A percentile compares a stretch with the other conserved stretches of the same genome.
phyloP scores from a whole-genome alignment of 805 yeast genomes.

The Candida wancherniae region DNA sequence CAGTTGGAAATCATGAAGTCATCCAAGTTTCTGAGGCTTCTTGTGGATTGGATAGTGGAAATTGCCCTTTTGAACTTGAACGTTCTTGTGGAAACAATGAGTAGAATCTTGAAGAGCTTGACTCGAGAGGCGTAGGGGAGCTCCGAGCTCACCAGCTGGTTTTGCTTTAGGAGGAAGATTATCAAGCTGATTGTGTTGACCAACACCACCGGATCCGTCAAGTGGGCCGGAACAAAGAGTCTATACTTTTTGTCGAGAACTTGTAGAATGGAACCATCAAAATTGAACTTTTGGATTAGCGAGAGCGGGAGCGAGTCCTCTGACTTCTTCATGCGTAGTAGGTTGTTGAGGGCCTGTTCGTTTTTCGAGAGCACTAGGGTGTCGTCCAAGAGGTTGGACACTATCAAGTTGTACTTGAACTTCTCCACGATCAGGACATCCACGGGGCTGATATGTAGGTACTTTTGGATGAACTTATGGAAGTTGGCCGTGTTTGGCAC shows the following conservation, averaged over 20 bases:
- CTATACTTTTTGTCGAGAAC: conserved; percentile 15
- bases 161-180: conserved; percentile 26
- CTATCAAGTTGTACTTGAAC: conserved; percentile 36
- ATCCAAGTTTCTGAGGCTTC: conserved; percentile 21
- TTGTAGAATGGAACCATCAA: conserved; percentile 21
- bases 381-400: conserved; percentile 37
- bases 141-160: conserved; percentile 3
- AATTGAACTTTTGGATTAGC: conserved; percentile 9
- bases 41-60: conserved; percentile 21
- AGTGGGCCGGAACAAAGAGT: conserved; percentile 11
- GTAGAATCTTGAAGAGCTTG: conserved; percentile 27
- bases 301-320: conserved; percentile 2
- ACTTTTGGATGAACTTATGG: conserved; percentile 23
- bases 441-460: conserved; percentile 18
- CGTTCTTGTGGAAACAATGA: conserved; percentile 26
- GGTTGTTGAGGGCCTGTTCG: conserved; percentile 28
- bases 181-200: conserved; percentile 22
- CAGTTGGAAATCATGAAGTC: conserved; percentile 31
- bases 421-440: conserved; percentile 31
- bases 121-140: conserved; percentile 12
- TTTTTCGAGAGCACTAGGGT: conserved; percentile 40
- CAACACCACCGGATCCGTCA: conserved; percentile 10
- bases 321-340: conserved; percentile 7
- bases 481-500: conserved; percentile 14
- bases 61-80: conserved; percentile 23